Base-by-base conservation (phyloP, 129 eudicot genomes). In the Flaveria ramosissima region DNA sequence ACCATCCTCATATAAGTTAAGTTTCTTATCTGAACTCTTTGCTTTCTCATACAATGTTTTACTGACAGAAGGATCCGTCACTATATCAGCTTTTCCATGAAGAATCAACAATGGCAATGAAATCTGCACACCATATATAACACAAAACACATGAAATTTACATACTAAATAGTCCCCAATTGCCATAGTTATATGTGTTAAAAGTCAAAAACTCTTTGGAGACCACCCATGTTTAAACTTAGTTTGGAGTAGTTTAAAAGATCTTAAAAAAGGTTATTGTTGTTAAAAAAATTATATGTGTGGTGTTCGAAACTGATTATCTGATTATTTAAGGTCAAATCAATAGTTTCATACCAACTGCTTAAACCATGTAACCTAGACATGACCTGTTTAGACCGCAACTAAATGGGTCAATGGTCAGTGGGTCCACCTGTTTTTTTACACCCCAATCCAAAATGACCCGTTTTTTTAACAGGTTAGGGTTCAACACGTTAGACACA, bases 21-120 rank as follows among this genome's bases (percentile, higher is more conserved):
- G 87, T 76, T 81, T 95, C 85, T 95, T 95, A 86, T 95, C 99
- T 9, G 86, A 26, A 81, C 96, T 91, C 77, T 67, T 91, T 6
- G 98, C 96, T 79, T 88, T 89, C 82, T 94, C 97, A 32, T 91
- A 88, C 77, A 94, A 75, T 12, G 90, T 81, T 70, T 89, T 89
- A 81, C 99, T 95, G 53, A 95, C 92, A 1, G 92, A 83, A 6
- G 99, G 96, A 86, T 95, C 97, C 1, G 99, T 95, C 63, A 95
- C 92, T 27, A 63, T 74, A 84, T 95, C 99, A 30, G 91, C 92
- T 71, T 91, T 89, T 45, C 99, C 99, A 55, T 95, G 99, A 81
- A 95, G 72, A 56, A 91, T 92, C 88, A 95, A 70, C 74, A 95
- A 76, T 46, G 99, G 99, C 86, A 91, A 82, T 3, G 92, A 89